phyloP scores from a whole-genome alignment of 768 basidiomycete species.

The Rhodocollybia butyracea region DNA sequence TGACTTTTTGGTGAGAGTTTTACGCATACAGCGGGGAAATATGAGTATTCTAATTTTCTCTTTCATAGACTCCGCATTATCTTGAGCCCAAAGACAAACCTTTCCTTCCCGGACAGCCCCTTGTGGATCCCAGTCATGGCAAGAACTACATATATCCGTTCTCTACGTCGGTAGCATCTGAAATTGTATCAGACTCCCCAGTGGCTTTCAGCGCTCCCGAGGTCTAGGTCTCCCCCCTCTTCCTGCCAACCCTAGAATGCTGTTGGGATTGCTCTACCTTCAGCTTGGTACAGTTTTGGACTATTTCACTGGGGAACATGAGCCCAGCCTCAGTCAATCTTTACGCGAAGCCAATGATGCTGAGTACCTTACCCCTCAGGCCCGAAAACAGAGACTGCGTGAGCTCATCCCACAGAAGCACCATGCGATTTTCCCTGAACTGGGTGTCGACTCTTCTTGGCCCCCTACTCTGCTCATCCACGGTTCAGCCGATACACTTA shows the following conservation, averaged over 20 bases:
- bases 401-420: constrained; percentile 25
- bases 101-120: constrained; percentile 53
- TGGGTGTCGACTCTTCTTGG: constrained; percentile 32
- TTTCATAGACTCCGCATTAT: constrained; percentile 47
- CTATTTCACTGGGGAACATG: constrained; percentile 50
- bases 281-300: too few species aligned
- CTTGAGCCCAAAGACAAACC: constrained; percentile 26
- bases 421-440: constrained; percentile 42
- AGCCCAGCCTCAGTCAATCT: constrained; percentile 43
- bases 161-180: constrained; percentile 29
- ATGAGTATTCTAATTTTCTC: neutral
- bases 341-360: constrained; percentile 26
- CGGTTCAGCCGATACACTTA: constrained; percentile 44
- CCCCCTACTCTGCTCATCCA: constrained; percentile 49
- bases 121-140: constrained; percentile 48
- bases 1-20: constrained; percentile 40
- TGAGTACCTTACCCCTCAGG: neutral
- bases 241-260: too few species aligned
- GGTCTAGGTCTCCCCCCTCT: too few species aligned
- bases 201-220: too few species aligned
- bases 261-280: too few species aligned
- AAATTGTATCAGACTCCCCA: too few species aligned
- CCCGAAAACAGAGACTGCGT: neutral
- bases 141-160: constrained; percentile 45
- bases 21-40: neutral